phyloP scores from a whole-genome alignment of 331 rosid species.

The Acacia concinna region DNA sequence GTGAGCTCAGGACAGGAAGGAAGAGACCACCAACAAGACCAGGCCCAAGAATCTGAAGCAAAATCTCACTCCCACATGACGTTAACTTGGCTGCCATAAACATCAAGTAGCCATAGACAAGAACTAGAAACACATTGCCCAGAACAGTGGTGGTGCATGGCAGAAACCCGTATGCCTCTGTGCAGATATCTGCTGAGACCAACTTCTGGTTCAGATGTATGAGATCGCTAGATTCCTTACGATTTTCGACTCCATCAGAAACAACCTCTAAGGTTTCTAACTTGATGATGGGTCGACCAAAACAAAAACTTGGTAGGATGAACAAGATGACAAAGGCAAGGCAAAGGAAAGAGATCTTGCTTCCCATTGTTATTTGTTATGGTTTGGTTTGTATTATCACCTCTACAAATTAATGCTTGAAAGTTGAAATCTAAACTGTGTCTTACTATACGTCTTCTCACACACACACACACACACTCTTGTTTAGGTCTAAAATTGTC shows the following conservation, averaged over 20 bases:
- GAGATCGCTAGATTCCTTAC: neutral
- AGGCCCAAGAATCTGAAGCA: slow-evolving; percentile 76
- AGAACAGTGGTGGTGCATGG: slow-evolving; percentile 58
- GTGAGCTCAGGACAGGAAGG: slow-evolving; percentile 63
- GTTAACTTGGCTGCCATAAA: slow-evolving; percentile 53
- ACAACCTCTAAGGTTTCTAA: slow-evolving; percentile 33
- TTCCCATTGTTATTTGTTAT: neutral
- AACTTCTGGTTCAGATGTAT: neutral
- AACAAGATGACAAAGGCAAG: slow-evolving; percentile 13
- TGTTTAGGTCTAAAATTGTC: neutral
- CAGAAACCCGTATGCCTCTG: slow-evolving; percentile 66
- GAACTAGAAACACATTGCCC: slow-evolving; percentile 58
- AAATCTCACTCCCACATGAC: slow-evolving; percentile 63
- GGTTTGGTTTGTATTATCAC: neutral
- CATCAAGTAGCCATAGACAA: slow-evolving; percentile 64
- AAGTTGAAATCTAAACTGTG: neutral
- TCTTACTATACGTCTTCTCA: neutral
- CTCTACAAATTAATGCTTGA: neutral
- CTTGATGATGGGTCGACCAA: slow-evolving; percentile 28
- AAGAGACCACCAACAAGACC: slow-evolving; percentile 72
- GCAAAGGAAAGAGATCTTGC: neutral
- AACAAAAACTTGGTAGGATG: neutral
- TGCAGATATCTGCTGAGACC: slow-evolving; percentile 38
- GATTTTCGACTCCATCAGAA: slow-evolving; percentile 51
- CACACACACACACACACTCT: neutral